Conservation (phyloP, 2,329 filamentous ascomycete genomes). For the Alternaria consortialis region DNA sequence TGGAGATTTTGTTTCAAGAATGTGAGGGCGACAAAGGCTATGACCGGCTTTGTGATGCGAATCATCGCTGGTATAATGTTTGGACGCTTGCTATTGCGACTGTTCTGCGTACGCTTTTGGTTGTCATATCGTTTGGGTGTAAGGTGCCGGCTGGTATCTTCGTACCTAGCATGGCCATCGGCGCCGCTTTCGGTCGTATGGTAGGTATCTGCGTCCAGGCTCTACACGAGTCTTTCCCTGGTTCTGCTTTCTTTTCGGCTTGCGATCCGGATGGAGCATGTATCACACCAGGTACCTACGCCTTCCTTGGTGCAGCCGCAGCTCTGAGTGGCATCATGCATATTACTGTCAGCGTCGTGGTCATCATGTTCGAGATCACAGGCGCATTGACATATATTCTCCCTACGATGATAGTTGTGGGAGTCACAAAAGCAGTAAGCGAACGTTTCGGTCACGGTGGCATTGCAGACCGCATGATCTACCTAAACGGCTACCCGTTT, state of each 20-base stretch:
- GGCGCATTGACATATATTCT: conserved; percentile 97
- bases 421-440: conserved; percentile 91
- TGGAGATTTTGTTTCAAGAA: conserved; percentile 96
- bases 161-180: conserved; percentile 96
- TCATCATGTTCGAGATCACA: conserved; percentile 99
- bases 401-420: conserved; percentile 98
- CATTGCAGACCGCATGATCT: conserved; percentile 98
- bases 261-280: conserved; percentile 93
- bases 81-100: conserved; percentile 81
- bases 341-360: conserved; percentile 93
- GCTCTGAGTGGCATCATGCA: conserved; percentile 98
- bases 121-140: conserved; percentile 96
- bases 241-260: conserved; percentile 83
- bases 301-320: conserved; percentile 90
- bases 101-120: conserved; percentile 79
- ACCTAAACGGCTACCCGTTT: conserved; percentile 97
- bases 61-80: conserved; percentile 80
- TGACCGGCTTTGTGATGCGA: conserved; percentile 83
- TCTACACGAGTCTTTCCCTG: conserved; percentile 83
- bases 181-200: conserved; percentile 90
- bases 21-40: conserved; percentile 91
- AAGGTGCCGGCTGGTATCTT: conserved; percentile 99
- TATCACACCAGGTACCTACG: conserved; percentile 97
- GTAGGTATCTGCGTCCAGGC: conserved; percentile 95
- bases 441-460: conserved; percentile 94